Base-by-base conservation (phyloP, 2,329 filamentous ascomycete genomes). In the Ascochyta rabiei region DNA sequence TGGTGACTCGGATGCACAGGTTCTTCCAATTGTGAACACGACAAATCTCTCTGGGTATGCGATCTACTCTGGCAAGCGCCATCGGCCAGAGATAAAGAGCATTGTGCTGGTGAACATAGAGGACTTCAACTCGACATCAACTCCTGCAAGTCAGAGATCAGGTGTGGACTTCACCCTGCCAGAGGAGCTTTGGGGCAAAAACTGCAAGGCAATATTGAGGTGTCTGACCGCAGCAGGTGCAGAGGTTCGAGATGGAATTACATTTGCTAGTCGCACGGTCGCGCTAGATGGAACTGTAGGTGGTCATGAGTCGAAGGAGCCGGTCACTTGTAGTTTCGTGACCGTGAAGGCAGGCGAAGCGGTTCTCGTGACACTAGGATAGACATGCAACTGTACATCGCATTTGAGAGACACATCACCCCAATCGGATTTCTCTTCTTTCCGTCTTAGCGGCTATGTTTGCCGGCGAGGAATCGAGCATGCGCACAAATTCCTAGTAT, bases 1-100 rank as follows among this genome's bases (percentile, higher is more conserved):
- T 2, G 80, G 81, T 1, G 70, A 80, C 44, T 62, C 28, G 2
- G 43, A 56, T 35, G 31, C 38, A 15, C 48, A 54, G 42, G 57
- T 62, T 30, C 52, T 62, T 24, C 40, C 48, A 1, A 42, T 63
- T 24, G 48, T 51, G 0, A 61, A 61, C 39, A 59, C 45, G 4
- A 44, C 49, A 1, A 41, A 39, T 4, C 26, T 61, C 12, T 59
- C 56, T 21, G 61, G 56, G 2, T 63, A 61, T 34, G 59, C 61
- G 1, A 43, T 61, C 1, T 63, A 61, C 23, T 54, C 47, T 1
- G 28, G 31, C 13, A 46, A 24, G 16, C 43, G 43, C 2, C 46
- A 42, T n/a, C 47, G 42, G 2, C 23, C 46, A 18, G 16, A 40
- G 43, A 37, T 63, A 30, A 31, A 48, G 19, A 59, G 51, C n/a